Base-by-base conservation (phyloP, 2,329 filamentous ascomycete genomes). In the Talaromyces sp. region DNA sequence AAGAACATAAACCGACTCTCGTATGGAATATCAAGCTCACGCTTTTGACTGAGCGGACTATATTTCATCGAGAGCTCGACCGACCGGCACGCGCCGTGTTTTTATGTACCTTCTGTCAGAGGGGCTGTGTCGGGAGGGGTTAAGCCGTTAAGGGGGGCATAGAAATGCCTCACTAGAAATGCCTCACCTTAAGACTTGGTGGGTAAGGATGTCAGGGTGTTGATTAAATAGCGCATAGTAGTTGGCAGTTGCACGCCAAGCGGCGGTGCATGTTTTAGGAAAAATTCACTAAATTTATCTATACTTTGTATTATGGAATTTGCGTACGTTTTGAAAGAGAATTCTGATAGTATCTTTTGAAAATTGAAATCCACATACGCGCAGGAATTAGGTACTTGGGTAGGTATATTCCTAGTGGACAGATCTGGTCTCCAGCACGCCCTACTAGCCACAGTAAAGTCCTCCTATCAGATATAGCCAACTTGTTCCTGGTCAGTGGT, bases 201-300 rank as follows among this genome's bases (percentile, higher is more conserved):
- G 48, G 31, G 3, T 51, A 10, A n/a, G 22, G 22, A 39, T 39
- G 35, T 36, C 22, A 28, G 25, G 33, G 33, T 52, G 4, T 52
- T 17, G 48, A 37, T 52, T 22, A 39, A 52, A 52, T 52, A 39
- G 48, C 48, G 48, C 48, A 52, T 39, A 52, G 21, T 52, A 28
- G 13, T 39, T 37, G 48, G 21, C 39, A 28, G 13, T 39, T 37
- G 48, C 48, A 36, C 39, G 48, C 35, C 33, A 52, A 39, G 31
- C 17, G 48, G 17, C 33, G 35, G 22, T 36, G 13, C 48, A 39
- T 28, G 19, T 52, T 13, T 37, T 25, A 17, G 48, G 39, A 52
- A 51, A 52, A 15, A 37, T 22, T 25, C 35, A 37, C n/a, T 39
- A 33, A 39, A n/a, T 36, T 46, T 21, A 31, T 46, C 11, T 33